phyloP scores from a whole-genome alignment of 495 filamentous ascomycete species.

The Trichoderma erinaceum region DNA sequence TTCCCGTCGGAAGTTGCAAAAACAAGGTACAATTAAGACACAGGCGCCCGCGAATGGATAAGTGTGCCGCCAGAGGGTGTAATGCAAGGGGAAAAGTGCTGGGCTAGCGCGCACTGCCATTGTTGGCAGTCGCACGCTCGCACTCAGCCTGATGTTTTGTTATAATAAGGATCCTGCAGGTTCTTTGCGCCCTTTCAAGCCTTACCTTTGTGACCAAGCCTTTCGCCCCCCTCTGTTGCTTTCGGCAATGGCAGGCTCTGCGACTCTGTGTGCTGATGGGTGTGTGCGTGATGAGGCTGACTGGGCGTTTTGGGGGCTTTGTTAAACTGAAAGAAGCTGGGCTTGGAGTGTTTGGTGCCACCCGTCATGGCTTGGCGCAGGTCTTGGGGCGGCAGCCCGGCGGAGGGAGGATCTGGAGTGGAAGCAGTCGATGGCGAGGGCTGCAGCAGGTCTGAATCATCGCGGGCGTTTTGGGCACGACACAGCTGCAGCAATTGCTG shows the following conservation, averaged over 20 bases:
- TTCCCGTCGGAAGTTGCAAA: background rate
- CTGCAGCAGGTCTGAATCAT: background rate
- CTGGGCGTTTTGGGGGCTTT: constrained; percentile 36
- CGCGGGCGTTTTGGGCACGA: constrained; percentile 1
- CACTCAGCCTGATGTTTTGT: background rate
- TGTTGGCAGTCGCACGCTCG: background rate
- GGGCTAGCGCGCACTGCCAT: background rate
- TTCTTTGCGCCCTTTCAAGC: background rate
- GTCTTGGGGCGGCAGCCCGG: constrained; percentile 28
- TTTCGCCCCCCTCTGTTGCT: constrained; percentile 29
- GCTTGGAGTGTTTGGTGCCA: constrained; percentile 33
- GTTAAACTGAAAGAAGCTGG: constrained; percentile 41
- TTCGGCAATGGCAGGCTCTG: constrained; percentile 40
- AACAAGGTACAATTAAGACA: background rate
- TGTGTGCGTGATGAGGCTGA: constrained; percentile 25
- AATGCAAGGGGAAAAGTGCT: background rate
- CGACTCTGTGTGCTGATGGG: constrained; percentile 31
- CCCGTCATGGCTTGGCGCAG: constrained; percentile 23
- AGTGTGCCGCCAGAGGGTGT: background rate
- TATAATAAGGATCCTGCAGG: background rate
- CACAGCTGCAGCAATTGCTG: background rate
- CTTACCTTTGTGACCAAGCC: constrained; percentile 28
- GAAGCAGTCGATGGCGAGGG: constrained; percentile 10
- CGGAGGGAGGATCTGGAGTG: constrained; percentile 9
- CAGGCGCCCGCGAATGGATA: background rate